Evolutionary conservation across 2,329 filamentous ascomycete species (phyloP), one percentile per base, ranked within the genome.

Genomic region (Cercospora sp.): DNA sequence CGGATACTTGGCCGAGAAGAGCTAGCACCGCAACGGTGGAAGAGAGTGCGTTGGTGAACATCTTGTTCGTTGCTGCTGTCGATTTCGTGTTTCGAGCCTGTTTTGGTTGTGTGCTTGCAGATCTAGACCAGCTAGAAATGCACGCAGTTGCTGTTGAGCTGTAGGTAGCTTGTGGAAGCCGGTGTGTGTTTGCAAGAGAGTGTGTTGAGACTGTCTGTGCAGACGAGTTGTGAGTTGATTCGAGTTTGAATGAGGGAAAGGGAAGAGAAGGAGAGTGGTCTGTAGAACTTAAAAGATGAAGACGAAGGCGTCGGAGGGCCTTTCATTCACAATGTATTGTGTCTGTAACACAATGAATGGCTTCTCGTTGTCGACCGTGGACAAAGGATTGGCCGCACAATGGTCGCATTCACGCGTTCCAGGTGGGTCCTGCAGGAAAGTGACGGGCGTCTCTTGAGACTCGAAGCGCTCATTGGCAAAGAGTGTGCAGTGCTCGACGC

Each of bases 1-100:
- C 91, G 61, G 86, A 85, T 74, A 84, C 86, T 61, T 86, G 32
- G 40, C 65, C 40, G n/a, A 61, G 43, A 30, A 75, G 64, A 37
- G 63, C 61, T 55, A 82, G 71, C 85, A 85, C 78, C 76, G 72
- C 59, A 24, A 69, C 10, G 61, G 66, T 63, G 28, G 62, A n/a
- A 7, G 63, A 60, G 45, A 37, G 13, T 30, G 37, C 59, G 65
- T 63, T 65, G 32, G 49, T 24, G 61, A 53, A 65, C 61, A 66
- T 74, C 53, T 63, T 72, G 60, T 55, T 24, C 18, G 63, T 53
- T 67, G 49, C 58, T 68, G 63, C n/a, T n/a, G n/a, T 67, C 34
- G 60, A 32, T 68, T 32, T 61, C 26, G 53, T 40, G 16, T 18
- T 37, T 57, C 45, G 40, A 18, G 32, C n/a, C 13, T 65, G 70